phyloP scores from a whole-genome alignment of 2,329 filamentous ascomycete species.

The Paramyrothecium roridum region DNA sequence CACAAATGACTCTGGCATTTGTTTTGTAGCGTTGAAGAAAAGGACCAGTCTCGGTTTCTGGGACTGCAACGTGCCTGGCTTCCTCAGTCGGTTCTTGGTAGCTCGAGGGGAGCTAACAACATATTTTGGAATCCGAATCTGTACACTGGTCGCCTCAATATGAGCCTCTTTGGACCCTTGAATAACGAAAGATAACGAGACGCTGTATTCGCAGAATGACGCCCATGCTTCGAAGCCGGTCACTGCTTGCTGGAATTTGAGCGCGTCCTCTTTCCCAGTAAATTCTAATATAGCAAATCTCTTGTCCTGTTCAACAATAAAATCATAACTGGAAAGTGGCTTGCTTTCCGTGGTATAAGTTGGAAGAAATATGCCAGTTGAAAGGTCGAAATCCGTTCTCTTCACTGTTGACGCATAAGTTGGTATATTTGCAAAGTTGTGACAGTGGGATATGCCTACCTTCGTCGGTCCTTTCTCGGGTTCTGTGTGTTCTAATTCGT shows the following conservation, averaged over 20 bases:
- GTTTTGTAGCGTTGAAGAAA: slow-evolving; percentile 20
- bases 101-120: slow-evolving; percentile 20
- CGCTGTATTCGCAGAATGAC: slow-evolving; percentile 20
- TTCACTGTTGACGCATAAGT: no score
- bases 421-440: no score
- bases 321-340: no score
- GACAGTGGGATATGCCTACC: no score
- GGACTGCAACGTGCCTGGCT: slow-evolving; percentile 16
- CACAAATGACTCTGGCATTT: slow-evolving; percentile 21
- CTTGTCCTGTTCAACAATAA: slow-evolving; percentile 26
- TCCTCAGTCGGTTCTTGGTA: slow-evolving; percentile 11
- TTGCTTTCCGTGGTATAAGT: no score
- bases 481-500: no score
- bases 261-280: slow-evolving; percentile 15
- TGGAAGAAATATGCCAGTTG: no score
- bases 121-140: slow-evolving; percentile 27
- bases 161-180: slow-evolving; percentile 16
- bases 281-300: slow-evolving; percentile 27
- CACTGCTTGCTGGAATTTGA: slow-evolving; percentile 29
- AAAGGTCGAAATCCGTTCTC: no score
- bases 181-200: slow-evolving; percentile 23
- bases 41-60: slow-evolving; percentile 29
- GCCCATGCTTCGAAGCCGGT: slow-evolving; percentile 27
- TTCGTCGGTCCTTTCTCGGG: no score
- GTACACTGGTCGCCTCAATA: slow-evolving; percentile 23